Conservation (phyloP, 2,329 filamentous ascomycete genomes). For the Aspergillus phoenicis region DNA sequence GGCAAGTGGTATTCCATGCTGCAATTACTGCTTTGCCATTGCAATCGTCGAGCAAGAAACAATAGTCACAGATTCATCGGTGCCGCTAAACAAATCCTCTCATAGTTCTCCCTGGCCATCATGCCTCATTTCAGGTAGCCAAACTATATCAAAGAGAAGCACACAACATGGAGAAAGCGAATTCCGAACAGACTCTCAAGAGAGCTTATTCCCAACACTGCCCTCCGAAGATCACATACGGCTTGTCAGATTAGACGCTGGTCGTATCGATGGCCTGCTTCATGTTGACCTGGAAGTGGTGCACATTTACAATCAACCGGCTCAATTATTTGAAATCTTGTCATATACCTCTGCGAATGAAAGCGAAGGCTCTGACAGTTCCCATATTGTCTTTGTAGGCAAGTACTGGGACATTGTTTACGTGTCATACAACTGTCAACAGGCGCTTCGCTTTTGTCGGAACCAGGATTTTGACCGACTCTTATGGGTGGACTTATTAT, state of each 20-base stretch:
- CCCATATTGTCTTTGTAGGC: constrained; percentile 8
- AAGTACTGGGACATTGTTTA: constrained; percentile 5
- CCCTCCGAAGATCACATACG: constrained; percentile 8
- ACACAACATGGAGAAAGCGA: too few relatives aligned
- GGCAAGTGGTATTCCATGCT: not conserved
- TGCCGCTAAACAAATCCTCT: not conserved
- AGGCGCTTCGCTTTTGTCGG: not conserved
- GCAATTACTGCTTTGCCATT: constrained; percentile 7
- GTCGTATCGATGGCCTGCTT: not conserved
- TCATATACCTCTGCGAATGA: constrained; percentile 3
- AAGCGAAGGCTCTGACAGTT: not conserved
- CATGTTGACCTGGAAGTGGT: constrained; percentile 1
- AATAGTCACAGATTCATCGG: not conserved
- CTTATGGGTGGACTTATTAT: constrained; percentile 7
- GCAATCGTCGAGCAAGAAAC: not conserved
- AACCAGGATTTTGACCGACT: not conserved
- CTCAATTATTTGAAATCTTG: constrained; percentile 1
- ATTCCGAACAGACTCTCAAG: not conserved
- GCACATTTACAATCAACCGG: not conserved
- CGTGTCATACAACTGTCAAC: not conserved
- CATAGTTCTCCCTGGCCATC: constrained; percentile 1
- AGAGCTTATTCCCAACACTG: not conserved
- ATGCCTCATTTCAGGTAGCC: not conserved
- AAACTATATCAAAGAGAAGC: too few relatives aligned
- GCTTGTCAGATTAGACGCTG: constrained; percentile 1